These are phyloP conservation scores for Cryptococcus sp. DNA, from an alignment of 1,284 basidiomycete genomes.

Conservation along the genomic window DNA sequence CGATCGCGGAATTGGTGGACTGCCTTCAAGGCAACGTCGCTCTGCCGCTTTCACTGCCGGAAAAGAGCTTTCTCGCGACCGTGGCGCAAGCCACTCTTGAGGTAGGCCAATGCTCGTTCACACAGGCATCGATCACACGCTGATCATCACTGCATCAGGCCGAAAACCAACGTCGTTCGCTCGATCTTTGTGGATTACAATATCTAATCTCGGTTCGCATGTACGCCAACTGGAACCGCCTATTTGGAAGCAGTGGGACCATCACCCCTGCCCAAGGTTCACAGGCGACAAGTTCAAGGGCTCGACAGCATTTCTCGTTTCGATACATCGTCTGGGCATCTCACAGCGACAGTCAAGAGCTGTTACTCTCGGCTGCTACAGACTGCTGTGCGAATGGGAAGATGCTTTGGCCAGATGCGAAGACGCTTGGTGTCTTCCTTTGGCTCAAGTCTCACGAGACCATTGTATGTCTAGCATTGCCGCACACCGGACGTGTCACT, in stretches of 20 bases:
- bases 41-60: conserved; percentile 70
- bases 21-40: conserved; percentile 65
- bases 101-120: conserved; percentile 55
- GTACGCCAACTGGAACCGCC: conserved; percentile 43
- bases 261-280: conserved; percentile 21
- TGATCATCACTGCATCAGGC: conserved; percentile 58
- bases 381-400: conserved; percentile 70
- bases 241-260: conserved; percentile 20
- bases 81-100: conserved; percentile 84
- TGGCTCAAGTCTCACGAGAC: conserved; percentile 80
- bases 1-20: conserved; percentile 66
- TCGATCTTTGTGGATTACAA: conserved; percentile 85
- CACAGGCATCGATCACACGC: not conserved
- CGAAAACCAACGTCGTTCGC: conserved; percentile 77
- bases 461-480: conserved; percentile 71
- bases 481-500: too few species aligned
- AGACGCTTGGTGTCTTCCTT: conserved; percentile 78
- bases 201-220: conserved; percentile 84
- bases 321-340: conserved; percentile 95
- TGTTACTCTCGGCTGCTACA: conserved; percentile 71
- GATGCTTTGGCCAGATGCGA: conserved; percentile 84
- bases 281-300: not conserved
- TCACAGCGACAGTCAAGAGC: conserved; percentile 86
- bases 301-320: conserved; percentile 65
- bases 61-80: conserved; percentile 74